phyloP scores from a whole-genome alignment of 805 yeast species.

The Kregervanrija pseudodelftensis region DNA sequence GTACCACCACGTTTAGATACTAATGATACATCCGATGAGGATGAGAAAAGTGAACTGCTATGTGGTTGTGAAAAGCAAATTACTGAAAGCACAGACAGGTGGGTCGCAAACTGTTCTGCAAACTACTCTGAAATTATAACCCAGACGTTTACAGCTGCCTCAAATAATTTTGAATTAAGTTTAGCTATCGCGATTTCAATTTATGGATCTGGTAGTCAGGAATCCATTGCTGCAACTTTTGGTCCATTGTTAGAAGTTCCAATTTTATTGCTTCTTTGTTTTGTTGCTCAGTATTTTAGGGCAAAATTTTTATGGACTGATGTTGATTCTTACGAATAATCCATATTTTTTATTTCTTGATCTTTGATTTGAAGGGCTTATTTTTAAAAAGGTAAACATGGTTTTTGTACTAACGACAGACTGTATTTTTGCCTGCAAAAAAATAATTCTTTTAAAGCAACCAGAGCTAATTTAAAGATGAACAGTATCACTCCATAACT shows the following conservation, averaged over 20 bases:
- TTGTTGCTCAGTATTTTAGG: conserved; percentile 30
- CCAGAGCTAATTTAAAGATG: too few relatives aligned
- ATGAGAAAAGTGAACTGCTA: conserved; percentile 8
- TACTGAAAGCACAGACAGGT: conserved; percentile 14
- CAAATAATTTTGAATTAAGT: conserved; percentile 52
- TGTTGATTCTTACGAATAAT: neutral
- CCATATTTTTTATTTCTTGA: too few relatives aligned
- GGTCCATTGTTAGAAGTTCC: conserved; percentile 59
- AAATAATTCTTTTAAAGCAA: too few relatives aligned
- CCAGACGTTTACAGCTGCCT: conserved; percentile 51
- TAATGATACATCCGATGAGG: conserved; percentile 4
- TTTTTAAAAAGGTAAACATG: too few relatives aligned
- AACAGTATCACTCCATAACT: too few relatives aligned
- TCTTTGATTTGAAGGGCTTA: too few relatives aligned
- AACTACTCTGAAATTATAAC: conserved; percentile 36
- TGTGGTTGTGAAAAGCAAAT: conserved; percentile 36
- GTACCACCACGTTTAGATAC: conserved; percentile 9
- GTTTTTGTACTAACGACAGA: too few relatives aligned
- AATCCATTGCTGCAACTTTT: conserved; percentile 52
- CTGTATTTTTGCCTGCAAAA: too few relatives aligned
- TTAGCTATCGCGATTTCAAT: conserved; percentile 46
- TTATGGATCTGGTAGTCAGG: conserved; percentile 44
- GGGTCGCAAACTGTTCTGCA: conserved; percentile 30
- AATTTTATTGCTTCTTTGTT: conserved; percentile 33
- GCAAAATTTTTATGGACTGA: conserved; percentile 25